phyloP scores from a whole-genome alignment of 1,139 yeast genomes.

The Barnettozyma hawaiiensis region DNA sequence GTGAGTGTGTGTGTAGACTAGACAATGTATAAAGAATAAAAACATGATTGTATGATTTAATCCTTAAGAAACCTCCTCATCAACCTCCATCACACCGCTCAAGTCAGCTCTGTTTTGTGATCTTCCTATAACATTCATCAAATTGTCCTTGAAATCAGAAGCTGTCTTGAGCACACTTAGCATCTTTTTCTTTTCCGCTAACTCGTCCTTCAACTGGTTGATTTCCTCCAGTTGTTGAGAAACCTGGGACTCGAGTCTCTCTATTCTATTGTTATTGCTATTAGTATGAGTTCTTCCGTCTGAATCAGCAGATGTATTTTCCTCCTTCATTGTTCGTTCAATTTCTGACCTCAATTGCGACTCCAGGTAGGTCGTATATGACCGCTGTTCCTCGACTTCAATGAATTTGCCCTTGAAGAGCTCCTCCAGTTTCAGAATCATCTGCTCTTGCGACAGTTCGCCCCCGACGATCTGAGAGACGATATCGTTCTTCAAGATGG shows the following conservation, averaged over 20 bases:
- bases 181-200: constrained; percentile 70
- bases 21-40: background rate
- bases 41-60: background rate
- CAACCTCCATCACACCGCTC: constrained; percentile 8
- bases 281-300: background rate
- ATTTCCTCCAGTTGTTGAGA: constrained; percentile 70
- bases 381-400: constrained; percentile 57
- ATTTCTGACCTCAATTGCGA: constrained; percentile 36
- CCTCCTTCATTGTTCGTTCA: background rate
- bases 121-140: constrained; percentile 15
- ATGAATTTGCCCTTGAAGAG: constrained; percentile 27
- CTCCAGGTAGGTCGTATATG: constrained; percentile 61
- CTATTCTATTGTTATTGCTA: constrained; percentile 6
- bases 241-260: constrained; percentile 22
- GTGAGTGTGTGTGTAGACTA: constrained; percentile 1
- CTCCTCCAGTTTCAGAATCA: constrained; percentile 27
- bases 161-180: constrained; percentile 68
- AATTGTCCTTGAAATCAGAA: constrained; percentile 41
- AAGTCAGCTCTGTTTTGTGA: constrained; percentile 4
- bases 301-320: background rate
- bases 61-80: background rate
- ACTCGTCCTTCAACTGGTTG: constrained; percentile 51
- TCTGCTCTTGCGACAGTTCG: constrained; percentile 12
- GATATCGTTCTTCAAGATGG: constrained; percentile 48
- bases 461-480: constrained; percentile 39